phyloP scores from a whole-genome alignment of 2,329 filamentous ascomycete genomes.

The Arthrobotrys conoides region DNA sequence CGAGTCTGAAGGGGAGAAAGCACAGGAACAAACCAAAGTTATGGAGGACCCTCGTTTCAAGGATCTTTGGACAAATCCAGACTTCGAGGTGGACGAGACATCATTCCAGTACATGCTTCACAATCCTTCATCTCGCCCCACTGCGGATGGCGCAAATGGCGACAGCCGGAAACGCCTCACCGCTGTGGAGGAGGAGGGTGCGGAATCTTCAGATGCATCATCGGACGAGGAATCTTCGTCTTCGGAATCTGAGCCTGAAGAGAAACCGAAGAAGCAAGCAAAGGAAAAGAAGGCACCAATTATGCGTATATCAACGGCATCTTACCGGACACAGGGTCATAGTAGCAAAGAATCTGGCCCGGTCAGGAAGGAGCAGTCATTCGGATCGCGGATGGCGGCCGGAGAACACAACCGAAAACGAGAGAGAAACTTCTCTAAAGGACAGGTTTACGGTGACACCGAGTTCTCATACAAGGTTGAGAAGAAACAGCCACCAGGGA shows the following conservation, averaged over 20 bases:
- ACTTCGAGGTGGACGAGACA: slow-evolving; percentile 91
- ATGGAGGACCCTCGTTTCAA: slow-evolving; percentile 90
- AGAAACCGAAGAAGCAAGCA: slow-evolving; percentile 64
- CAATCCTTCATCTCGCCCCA: slow-evolving; percentile 81
- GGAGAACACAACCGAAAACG: slow-evolving; percentile 62
- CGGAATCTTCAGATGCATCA: slow-evolving; percentile 66
- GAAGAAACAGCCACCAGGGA: slow-evolving; percentile 28
- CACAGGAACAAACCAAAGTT: slow-evolving; percentile 70
- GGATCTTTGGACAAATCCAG: slow-evolving; percentile 90
- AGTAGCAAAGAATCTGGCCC: slow-evolving; percentile 65
- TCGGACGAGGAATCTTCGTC: slow-evolving; percentile 65
- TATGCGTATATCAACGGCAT: slow-evolving; percentile 79
- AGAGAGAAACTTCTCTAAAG: slow-evolving; percentile 37
- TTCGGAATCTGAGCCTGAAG: slow-evolving; percentile 65
- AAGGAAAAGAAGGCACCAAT: slow-evolving; percentile 65
- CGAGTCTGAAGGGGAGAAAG: slow-evolving; percentile 66
- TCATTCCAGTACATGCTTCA: slow-evolving; percentile 88
- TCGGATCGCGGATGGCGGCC: slow-evolving; percentile 68
- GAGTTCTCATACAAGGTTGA: slow-evolving; percentile 63
- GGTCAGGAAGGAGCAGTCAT: slow-evolving; percentile 67
- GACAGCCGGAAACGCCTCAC: slow-evolving; percentile 67
- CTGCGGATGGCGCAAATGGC: slow-evolving; percentile 66
- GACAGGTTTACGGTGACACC: slow-evolving; percentile 69
- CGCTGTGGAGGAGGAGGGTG: slow-evolving; percentile 71
- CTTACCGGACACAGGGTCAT: slow-evolving; percentile 72